A percentile compares a stretch with the other conserved stretches of the same genome.
These are phyloP conservation scores for Cladosporium sp. DNA, from an alignment of 2,329 filamentous ascomycete species.

Conservation along the genomic window DNA sequence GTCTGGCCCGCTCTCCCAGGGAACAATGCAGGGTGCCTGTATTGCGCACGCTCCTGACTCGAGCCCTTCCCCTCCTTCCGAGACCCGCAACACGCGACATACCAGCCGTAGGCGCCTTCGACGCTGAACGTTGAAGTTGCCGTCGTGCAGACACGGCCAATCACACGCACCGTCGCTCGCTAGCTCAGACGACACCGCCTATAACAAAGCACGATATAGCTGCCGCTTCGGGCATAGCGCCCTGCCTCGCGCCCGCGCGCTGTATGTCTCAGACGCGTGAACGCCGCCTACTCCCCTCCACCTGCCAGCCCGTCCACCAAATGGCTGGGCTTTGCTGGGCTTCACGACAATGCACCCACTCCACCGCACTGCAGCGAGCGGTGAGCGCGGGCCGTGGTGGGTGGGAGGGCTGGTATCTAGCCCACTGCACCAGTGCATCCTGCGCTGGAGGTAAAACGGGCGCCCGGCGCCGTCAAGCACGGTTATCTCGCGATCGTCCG, in stretches of 20 bases:
- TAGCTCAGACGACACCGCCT: slow-evolving; percentile 1
- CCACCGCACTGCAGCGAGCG: slow-evolving; percentile 1
- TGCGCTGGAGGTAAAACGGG: slow-evolving; percentile 10
- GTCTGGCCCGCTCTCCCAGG: too few relatives aligned
- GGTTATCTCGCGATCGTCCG: neutral
- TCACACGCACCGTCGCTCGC: too few relatives aligned
- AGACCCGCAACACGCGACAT: slow-evolving; percentile 5
- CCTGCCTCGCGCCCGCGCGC: neutral
- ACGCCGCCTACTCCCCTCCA: neutral
- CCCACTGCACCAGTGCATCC: slow-evolving; percentile 1
- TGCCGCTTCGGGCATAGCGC: neutral
- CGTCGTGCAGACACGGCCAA: too few relatives aligned
- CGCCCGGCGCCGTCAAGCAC: neutral
- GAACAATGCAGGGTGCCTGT: too few relatives aligned
- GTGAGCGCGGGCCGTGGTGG: neutral
- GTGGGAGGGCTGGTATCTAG: slow-evolving; percentile 9
- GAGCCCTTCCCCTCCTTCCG: neutral
- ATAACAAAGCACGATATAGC: neutral
- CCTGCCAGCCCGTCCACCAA: neutral
- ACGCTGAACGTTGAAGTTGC: too few relatives aligned
- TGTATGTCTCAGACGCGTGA: slow-evolving; percentile 8
- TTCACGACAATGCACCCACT: slow-evolving; percentile 9
- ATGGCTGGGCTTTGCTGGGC: slow-evolving; percentile 8
- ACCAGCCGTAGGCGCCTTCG: neutral
- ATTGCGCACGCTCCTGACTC: neutral